Conservation (phyloP, 2,329 filamentous ascomycete species). For the Fonsecaea nubica region DNA sequence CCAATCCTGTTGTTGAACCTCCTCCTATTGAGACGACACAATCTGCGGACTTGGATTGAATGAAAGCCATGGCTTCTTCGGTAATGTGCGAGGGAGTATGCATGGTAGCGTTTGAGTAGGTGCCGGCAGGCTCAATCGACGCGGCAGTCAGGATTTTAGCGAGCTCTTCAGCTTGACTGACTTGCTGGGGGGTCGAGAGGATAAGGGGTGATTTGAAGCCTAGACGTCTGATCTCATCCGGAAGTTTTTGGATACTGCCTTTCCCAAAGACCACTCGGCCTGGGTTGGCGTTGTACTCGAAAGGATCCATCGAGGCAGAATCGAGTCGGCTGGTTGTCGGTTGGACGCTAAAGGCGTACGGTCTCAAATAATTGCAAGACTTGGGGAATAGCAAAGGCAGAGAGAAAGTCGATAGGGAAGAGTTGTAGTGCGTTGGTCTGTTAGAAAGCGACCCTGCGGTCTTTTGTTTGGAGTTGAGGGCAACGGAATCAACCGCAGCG, state of each 20-base stretch:
- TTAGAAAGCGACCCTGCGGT: constrained; percentile 19
- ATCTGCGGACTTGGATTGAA: constrained; percentile 57
- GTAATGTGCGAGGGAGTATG: constrained; percentile 67
- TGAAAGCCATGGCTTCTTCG: constrained; percentile 60
- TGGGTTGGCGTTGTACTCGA: constrained; percentile 63
- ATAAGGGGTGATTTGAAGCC: constrained; percentile 60
- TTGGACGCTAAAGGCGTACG: background rate
- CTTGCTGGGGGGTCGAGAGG: constrained; percentile 63
- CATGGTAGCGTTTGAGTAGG: constrained; percentile 66
- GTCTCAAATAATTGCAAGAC: background rate
- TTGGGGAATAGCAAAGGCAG: background rate
- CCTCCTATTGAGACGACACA: constrained; percentile 67
- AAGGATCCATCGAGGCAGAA: constrained; percentile 55
- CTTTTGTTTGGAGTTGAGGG: background rate
- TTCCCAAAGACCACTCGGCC: constrained; percentile 63
- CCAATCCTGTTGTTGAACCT: constrained; percentile 67
- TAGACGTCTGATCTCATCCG: constrained; percentile 53
- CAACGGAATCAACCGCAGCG: constrained; percentile 3
- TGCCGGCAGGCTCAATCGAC: constrained; percentile 52
- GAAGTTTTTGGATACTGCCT: constrained; percentile 59
- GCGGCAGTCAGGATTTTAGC: constrained; percentile 52
- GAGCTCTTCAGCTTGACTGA: constrained; percentile 55
- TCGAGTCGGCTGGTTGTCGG: background rate
- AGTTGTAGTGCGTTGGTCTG: background rate
- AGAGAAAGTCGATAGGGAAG: background rate